Base-by-base conservation (phyloP, 148 eudicot genomes). In the Beta vulgaris region DNA sequence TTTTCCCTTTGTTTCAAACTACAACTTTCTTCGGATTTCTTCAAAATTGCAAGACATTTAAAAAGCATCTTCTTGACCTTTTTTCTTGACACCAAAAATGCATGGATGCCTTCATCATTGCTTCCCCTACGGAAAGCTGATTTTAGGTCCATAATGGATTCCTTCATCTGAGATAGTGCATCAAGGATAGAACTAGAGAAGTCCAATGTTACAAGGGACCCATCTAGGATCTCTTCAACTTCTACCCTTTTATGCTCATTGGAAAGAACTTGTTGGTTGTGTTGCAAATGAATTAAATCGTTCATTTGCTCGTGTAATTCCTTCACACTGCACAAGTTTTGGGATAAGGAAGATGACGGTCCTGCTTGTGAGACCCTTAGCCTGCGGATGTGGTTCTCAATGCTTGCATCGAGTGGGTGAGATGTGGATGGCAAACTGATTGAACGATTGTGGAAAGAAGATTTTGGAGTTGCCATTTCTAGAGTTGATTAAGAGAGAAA, bases 61-160 rank as follows among this genome's bases (percentile, higher is more conserved):
- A 73, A 63, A 35, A 79, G 75, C 35, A 35, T 73, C 72, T 81
- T 85, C 39, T 18, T 37, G 36, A 85, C 49, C 54, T 87, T 81
- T 67, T 85, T 87, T 69, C 81, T 81, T 28, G 85, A 83, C 34
- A 60, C 29, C 26, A 58, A 46, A 44, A 79, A 87, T 19, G 75
- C 54, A 25, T 68, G 35, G 54, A 43, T 39, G 21, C 73, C 65
- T 34, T 70, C 81, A 32, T 37, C 28, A 21, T 66, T 55, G 53
- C 79, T 73, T 74, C 74, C 80, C 68, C 90, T 76, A 29, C 85
- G 69, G 7, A 87, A 59, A 19, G 86, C 80, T 29, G 88, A 85
- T 53, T 85, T 67, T 26, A 87, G 88, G 37, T 81, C 82, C 29
- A 79, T 70, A 6, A 87, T 39, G 8, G 78, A 74, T 55, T 70